A percentile compares a stretch with the other conserved stretches of the same genome.
Evolutionary conservation across 768 basidiomycete genomes (phyloP).

Genomic region (Trametes cubensis): DNA sequence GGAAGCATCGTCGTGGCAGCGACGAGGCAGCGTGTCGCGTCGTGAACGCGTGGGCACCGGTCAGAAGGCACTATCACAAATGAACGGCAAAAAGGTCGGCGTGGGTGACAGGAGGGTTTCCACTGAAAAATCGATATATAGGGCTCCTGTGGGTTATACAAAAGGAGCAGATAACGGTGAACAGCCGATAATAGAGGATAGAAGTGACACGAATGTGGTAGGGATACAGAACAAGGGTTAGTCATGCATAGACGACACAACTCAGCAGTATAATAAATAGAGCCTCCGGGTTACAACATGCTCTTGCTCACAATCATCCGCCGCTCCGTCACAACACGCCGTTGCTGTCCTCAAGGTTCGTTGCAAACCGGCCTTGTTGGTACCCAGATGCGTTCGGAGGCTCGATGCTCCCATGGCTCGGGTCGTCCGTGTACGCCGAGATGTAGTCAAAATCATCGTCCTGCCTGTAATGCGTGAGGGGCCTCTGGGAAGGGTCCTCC

Average conservation of each 20-base stretch:
- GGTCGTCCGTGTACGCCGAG: conserved; percentile 47
- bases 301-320: not conserved
- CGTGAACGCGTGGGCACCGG: not conserved
- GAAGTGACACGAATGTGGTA: too few species aligned
- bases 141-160: not conserved
- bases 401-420: not conserved
- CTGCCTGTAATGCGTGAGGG: conserved; percentile 24
- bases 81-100: not conserved
- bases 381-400: conserved; percentile 37
- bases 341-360: conserved; percentile 44
- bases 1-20: conserved; percentile 24
- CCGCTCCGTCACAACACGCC: not conserved
- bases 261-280: not conserved
- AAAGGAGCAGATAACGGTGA: not conserved
- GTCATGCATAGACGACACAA: conserved; percentile 1
- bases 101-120: too few species aligned
- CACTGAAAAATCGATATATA: not conserved
- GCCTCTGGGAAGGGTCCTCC: conserved; percentile 10
- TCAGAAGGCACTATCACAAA: too few species aligned
- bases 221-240: not conserved
- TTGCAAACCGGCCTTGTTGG: conserved; percentile 48
- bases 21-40: conserved; percentile 11
- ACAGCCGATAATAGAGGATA: not conserved
- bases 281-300: not conserved
- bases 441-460: conserved; percentile 62